Evolutionary conservation across 495 filamentous ascomycete species (phyloP).

Genomic region (Annulohypoxylon bovei): DNA sequence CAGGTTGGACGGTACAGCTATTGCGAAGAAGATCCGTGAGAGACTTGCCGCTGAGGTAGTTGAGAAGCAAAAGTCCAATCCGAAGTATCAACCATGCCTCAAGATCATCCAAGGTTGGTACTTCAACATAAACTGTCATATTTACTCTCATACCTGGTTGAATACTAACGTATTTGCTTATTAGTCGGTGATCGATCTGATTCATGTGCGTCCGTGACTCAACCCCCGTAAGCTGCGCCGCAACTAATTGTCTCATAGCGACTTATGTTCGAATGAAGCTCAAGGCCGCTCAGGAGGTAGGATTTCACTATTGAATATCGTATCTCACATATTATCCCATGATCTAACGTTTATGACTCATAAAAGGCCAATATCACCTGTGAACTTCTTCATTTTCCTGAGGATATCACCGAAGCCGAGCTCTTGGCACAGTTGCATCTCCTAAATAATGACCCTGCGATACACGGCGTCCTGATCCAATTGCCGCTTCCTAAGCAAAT

Average conservation of each 20-base stretch:
- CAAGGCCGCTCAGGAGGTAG: constrained; percentile 93
- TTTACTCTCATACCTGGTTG: neutral
- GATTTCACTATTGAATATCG: constrained; percentile 22
- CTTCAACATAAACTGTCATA: constrained; percentile 1
- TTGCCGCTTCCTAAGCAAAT: constrained; percentile 88
- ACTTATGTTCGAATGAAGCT: constrained; percentile 99
- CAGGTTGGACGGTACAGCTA: constrained; percentile 95
- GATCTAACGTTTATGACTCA: constrained; percentile 39
- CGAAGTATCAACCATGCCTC: constrained; percentile 85
- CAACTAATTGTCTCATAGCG: constrained; percentile 61
- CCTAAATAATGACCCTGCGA: constrained; percentile 85
- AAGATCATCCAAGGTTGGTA: constrained; percentile 90
- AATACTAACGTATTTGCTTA: constrained; percentile 19
- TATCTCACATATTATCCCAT: constrained; percentile 2
- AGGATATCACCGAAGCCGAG: constrained; percentile 83
- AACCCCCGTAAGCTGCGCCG: constrained; percentile 18
- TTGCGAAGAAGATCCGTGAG: constrained; percentile 89
- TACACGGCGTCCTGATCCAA: constrained; percentile 95
- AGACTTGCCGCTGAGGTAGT: constrained; percentile 80
- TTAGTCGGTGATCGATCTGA: constrained; percentile 88
- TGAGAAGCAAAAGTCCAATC: constrained; percentile 79
- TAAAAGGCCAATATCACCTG: constrained; percentile 86
- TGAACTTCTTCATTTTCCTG: constrained; percentile 82
- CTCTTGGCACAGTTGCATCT: constrained; percentile 80
- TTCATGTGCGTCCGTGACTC: constrained; percentile 73